A percentile compares a stretch with the other conserved stretches of the same genome.
Evolutionary conservation across 805 yeast genomes (phyloP).

Genomic region (Saccharomycopsis sp.): DNA sequence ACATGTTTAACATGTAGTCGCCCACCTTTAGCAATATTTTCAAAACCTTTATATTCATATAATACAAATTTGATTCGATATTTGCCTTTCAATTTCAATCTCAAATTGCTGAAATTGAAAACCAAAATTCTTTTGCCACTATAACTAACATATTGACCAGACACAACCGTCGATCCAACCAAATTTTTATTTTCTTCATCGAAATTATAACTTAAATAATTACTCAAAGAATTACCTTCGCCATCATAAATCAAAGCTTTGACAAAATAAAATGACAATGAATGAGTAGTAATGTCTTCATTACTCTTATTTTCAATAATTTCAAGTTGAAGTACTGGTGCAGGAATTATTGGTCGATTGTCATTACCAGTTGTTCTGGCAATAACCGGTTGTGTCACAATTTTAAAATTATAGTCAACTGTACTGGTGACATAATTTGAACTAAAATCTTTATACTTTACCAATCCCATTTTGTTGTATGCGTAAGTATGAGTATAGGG

Average conservation of each 20-base stretch:
- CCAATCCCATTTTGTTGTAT: background rate
- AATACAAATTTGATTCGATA: conserved; percentile 16
- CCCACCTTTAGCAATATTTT: background rate
- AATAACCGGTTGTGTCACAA: conserved; percentile 12
- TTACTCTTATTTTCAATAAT: conserved; percentile 1
- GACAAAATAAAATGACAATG: conserved; percentile 7
- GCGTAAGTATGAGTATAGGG: no score
- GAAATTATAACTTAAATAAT: conserved; percentile 1
- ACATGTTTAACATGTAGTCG: conserved; percentile 2
- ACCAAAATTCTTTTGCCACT: conserved; percentile 5
- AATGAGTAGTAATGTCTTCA: conserved; percentile 11
- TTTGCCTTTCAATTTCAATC: conserved; percentile 10
- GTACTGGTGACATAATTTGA: background rate
- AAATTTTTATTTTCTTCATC: background rate
- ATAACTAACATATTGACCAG: conserved; percentile 11
- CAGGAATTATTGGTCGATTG: conserved; percentile 15
- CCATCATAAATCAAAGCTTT: conserved; percentile 8
- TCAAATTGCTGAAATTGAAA: conserved; percentile 17
- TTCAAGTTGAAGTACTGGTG: conserved; percentile 16
- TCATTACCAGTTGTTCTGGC: conserved; percentile 15
- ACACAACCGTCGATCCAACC: conserved; percentile 13
- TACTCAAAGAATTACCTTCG: background rate
- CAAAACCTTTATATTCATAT: conserved; percentile 11
- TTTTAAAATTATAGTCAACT: conserved; percentile 7
- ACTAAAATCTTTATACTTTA: background rate